Conservation (phyloP, 148 eudicot genomes). For the Camellia lanceoleosa region DNA sequence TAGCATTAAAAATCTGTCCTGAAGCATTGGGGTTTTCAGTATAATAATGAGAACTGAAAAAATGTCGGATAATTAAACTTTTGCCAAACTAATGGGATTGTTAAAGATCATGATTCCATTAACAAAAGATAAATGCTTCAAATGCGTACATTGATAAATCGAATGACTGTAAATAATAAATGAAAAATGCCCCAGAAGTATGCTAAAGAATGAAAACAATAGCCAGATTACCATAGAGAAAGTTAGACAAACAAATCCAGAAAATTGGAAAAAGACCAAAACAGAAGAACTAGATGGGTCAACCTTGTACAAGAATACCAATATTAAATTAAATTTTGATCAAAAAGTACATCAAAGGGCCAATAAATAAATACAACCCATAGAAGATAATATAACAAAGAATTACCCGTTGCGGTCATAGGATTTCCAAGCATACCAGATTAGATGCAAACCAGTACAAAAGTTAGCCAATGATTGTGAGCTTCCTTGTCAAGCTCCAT, state of each 20-base stretch:
- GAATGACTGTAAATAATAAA: not conserved
- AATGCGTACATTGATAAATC: not conserved
- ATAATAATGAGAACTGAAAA: too few species aligned
- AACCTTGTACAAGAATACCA: not conserved
- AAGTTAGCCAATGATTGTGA: conserved; percentile 5
- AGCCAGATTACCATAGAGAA: not conserved
- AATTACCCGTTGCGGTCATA: not conserved
- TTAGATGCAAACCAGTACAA: not conserved
- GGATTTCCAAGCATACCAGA: conserved; percentile 1
- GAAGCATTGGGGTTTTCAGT: too few species aligned
- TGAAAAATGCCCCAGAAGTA: not conserved
- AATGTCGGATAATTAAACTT: not conserved
- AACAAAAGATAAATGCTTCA: not conserved
- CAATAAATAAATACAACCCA: not conserved
- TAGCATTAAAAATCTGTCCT: too few species aligned
- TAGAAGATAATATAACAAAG: not conserved
- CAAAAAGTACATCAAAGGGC: not conserved
- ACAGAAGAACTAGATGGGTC: conserved; percentile 2
- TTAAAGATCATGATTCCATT: not conserved
- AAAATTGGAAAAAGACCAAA: not conserved
- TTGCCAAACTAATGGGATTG: not conserved
- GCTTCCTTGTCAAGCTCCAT: conserved; percentile 7
- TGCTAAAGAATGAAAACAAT: not conserved
- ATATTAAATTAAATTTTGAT: not conserved
- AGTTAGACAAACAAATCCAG: not conserved